A percentile compares a stretch with the other conserved stretches of the same genome.
Conservation (phyloP, 805 yeast genomes). For the Pichia ethanolica region DNA sequence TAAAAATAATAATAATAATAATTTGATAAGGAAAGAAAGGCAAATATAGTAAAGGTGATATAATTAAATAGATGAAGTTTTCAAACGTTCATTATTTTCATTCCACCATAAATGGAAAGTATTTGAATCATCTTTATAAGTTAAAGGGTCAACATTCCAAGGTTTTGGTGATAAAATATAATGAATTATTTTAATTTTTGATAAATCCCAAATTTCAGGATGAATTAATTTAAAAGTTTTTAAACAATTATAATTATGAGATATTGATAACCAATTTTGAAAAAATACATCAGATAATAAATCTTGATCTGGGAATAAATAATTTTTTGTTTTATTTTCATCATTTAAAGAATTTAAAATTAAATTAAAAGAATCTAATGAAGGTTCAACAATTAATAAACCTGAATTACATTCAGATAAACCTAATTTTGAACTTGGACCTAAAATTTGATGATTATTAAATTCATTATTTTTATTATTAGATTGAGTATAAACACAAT, state of each 20-base stretch:
- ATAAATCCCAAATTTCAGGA: conserved; percentile 37
- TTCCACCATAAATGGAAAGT: conserved; percentile 48
- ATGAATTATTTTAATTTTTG: conserved; percentile 48
- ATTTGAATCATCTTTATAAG: conserved; percentile 33
- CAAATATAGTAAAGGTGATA: too few relatives aligned
- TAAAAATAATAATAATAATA: not conserved
- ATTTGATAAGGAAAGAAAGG: too few relatives aligned
- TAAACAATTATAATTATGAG: conserved; percentile 48
- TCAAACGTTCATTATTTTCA: conserved; percentile 32
- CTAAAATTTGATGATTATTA: conserved; percentile 16
- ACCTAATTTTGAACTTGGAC: conserved; percentile 37
- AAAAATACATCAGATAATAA: conserved; percentile 46
- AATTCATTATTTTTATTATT: too few relatives aligned
- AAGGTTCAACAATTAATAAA: conserved; percentile 43
- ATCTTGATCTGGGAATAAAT: conserved; percentile 55
- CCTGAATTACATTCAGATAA: conserved; percentile 55
- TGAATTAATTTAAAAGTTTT: conserved; percentile 44
- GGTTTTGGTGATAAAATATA: conserved; percentile 55
- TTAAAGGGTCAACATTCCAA: conserved; percentile 37
- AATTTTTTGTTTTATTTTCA: conserved; percentile 31
- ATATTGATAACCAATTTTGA: conserved; percentile 42
- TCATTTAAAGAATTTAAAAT: conserved; percentile 35
- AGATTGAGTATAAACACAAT: conserved; percentile 40
- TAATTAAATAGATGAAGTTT: too few relatives aligned
- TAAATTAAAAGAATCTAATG: conserved; percentile 27